Evolutionary conservation across 306 rosid species (phyloP), one percentile per base, ranked within the genome.

Genomic region (Boehmeria nivea): DNA sequence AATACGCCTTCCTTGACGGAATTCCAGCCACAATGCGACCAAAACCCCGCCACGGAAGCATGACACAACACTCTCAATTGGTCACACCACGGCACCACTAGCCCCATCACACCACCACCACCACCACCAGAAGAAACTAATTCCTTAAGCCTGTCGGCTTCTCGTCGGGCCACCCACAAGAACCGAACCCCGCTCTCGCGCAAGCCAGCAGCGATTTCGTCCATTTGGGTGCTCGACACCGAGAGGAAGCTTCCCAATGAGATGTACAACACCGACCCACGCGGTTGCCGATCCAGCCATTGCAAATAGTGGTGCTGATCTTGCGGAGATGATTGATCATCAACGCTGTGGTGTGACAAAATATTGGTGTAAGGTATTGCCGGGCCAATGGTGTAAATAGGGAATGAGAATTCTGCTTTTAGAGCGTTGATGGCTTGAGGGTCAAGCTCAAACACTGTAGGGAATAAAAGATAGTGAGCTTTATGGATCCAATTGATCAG

Each of bases 11-110:
- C 94, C 9, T 63, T 42, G 2, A 64, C 61, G 0, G 93, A 81
- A 65, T 67, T 84, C 93, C 87, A 84, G 3, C 87, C 93, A 48
- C 87, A 81, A n/a, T 84, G 81, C 19, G 72, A 56, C 81, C 80
- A 78, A 46, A 65, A 84, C 3, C 87, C 88, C 15, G 81, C 83
- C 0, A 78, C 14, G 17, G 83, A 53, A 52, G 60, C 37, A 48
- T 84, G 94, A 3, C 37, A 65, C 69, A 84, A 49, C 15, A 84
- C 83, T 27, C 54, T 67, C 55, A 51, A 36, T 33, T 67, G 72
- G 46, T 42, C 55, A 44, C 72, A 67, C 61, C 72, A 51, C 6
- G 72, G 42, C 66, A 67, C 49, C 60, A 60, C 67, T 33, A 59
- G 7, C 45, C 72, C 72, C 51, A 34, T 6, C 8, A 8, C 34